These are phyloP conservation scores for Eragrostis nindensis DNA, from an alignment of 176 grass and related monocot species.

Conservation along the genomic window DNA sequence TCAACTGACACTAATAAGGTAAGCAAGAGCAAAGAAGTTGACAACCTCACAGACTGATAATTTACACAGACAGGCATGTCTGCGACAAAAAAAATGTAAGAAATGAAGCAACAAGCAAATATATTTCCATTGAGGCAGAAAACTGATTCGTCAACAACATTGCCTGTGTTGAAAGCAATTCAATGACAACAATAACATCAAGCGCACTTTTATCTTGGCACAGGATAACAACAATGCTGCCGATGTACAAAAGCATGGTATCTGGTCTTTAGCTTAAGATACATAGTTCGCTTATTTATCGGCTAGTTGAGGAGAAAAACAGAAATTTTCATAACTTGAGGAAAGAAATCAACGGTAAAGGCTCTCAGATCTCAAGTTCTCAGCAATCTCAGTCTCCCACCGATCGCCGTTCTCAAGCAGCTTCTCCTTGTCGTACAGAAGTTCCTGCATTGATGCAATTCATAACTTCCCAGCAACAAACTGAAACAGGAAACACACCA, in stretches of 20 bases:
- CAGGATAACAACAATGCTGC: slow-evolving; percentile 16
- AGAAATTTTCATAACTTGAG: background rate
- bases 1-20: no score
- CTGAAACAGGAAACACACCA: background rate
- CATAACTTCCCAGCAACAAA: slow-evolving; percentile 1
- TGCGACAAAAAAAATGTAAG: background rate
- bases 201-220: slow-evolving; percentile 17
- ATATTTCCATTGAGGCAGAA: background rate
- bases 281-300: slow-evolving; percentile 55
- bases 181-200: slow-evolving; percentile 1
- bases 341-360: slow-evolving; percentile 74
- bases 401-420: slow-evolving; percentile 93
- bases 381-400: slow-evolving; percentile 97
- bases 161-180: background rate
- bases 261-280: slow-evolving; percentile 13
- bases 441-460: slow-evolving; percentile 50
- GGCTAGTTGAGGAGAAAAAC: slow-evolving; percentile 23
- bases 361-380: slow-evolving; percentile 86
- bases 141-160: background rate
- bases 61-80: background rate
- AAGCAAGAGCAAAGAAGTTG: background rate
- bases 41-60: no score
- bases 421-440: slow-evolving; percentile 99
- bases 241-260: slow-evolving; percentile 32
- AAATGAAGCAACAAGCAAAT: background rate